These are phyloP conservation scores for Tremella yokohamensis DNA, from an alignment of 768 basidiomycete genomes.

Conservation along the genomic window DNA sequence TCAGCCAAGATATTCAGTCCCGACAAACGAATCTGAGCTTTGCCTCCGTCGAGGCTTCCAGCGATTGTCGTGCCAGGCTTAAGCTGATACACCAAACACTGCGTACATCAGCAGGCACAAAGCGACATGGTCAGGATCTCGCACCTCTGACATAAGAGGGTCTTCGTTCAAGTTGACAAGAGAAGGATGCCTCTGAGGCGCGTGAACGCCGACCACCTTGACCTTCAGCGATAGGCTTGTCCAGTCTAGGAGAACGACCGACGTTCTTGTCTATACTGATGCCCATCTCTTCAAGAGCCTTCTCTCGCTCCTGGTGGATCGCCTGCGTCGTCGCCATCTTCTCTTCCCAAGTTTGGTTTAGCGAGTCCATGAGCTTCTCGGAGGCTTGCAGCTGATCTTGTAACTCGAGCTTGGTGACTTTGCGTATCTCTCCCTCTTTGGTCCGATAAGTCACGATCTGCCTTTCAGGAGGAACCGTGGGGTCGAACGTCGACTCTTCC, in stretches of 20 bases:
- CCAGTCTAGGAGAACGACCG: constrained; percentile 7
- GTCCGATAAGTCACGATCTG: constrained; percentile 93
- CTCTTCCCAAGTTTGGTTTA: constrained; percentile 96
- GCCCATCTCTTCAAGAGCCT: constrained; percentile 93
- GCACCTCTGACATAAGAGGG: constrained; percentile 42
- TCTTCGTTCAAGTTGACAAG: constrained; percentile 57
- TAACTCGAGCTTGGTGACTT: constrained; percentile 92
- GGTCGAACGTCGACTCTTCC: constrained; percentile 73
- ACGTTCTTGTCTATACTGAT: constrained; percentile 89
- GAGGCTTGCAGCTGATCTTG: constrained; percentile 76
- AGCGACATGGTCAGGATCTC: constrained; percentile 2
- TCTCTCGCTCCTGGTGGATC: constrained; percentile 94
- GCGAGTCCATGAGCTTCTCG: constrained; percentile 87
- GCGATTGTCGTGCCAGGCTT: constrained; percentile 77
- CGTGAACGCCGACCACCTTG: constrained; percentile 87
- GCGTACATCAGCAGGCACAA: constrained; percentile 17
- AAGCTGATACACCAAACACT: constrained; percentile 63
- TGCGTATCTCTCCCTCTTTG: constrained; percentile 88
- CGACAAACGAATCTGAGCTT: constrained; percentile 81
- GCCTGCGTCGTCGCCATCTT: constrained; percentile 76
- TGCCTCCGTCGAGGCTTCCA: constrained; percentile 79
- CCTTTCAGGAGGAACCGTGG: constrained; percentile 82
- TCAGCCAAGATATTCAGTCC: constrained; percentile 87
- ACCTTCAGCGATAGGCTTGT: not conserved
- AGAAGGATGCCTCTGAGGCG: constrained; percentile 72